Conservation (phyloP, 1,139 yeast species). For the Tardiomyces digboiensis region DNA sequence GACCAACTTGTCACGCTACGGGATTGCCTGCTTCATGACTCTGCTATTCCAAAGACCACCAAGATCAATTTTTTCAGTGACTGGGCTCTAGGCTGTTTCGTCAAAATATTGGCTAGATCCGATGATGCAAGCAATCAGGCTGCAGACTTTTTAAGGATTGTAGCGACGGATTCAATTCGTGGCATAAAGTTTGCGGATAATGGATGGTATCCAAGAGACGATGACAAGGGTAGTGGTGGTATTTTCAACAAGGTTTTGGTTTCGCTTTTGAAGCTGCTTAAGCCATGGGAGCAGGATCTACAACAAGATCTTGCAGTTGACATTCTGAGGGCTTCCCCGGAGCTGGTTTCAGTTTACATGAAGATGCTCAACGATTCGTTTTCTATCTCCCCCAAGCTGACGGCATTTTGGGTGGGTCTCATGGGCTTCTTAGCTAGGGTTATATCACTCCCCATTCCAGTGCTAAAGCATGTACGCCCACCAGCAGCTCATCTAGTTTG, state of each 20-base stretch:
- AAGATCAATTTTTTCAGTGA: slow-evolving; percentile 77
- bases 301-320: slow-evolving; percentile 49
- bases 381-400: slow-evolving; percentile 57
- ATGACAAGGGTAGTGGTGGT: slow-evolving; percentile 11
- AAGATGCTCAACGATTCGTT: slow-evolving; percentile 37
- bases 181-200: slow-evolving; percentile 61
- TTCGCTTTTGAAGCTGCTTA: slow-evolving; percentile 51
- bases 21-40: slow-evolving; percentile 45
- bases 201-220: slow-evolving; percentile 41
- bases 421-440: slow-evolving; percentile 52
- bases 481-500: slow-evolving; percentile 27
- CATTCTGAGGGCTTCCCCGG: slow-evolving; percentile 51
- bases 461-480: slow-evolving; percentile 11
- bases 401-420: slow-evolving; percentile 79
- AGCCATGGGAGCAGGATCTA: slow-evolving; percentile 69
- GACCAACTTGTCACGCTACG: slow-evolving; percentile 41
- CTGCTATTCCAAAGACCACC: slow-evolving; percentile 52
- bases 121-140: slow-evolving; percentile 28
- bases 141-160: slow-evolving; percentile 39
- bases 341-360: slow-evolving; percentile 65
- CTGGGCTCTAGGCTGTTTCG: slow-evolving; percentile 52
- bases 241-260: slow-evolving; percentile 51
- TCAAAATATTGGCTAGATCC: slow-evolving; percentile 39
- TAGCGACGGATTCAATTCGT: slow-evolving; percentile 41
- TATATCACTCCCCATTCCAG: slow-evolving; percentile 45